Evolutionary conservation across 225 moss, liverwort and hornwort species (phyloP), one percentile per base, ranked within the genome.

Genomic region (Bryoerythrophyllum caledonicum): DNA sequence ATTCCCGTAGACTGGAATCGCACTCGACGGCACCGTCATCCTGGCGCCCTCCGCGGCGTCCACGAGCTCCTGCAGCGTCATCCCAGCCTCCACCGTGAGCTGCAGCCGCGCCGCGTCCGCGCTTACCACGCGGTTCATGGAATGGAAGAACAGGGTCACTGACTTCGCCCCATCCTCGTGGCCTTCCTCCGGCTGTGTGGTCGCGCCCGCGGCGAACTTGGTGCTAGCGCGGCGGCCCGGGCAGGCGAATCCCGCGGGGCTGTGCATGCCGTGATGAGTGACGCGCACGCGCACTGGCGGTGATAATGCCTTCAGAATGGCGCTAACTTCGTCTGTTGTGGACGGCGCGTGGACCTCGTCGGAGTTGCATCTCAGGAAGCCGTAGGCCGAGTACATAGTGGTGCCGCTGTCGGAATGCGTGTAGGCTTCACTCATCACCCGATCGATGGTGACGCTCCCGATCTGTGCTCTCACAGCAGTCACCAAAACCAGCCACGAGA

Each of bases 81-180:
- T 87, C 12, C 87, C 87, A 0, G 81, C 75, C 68, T 87, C 76
- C 30, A 85, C 81, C 13, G 87, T 90, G n/a, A 87, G 40, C 35
- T 78, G 68, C 37, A 53, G 72, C 30, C 44, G 76, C 13, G 54
- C 67, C 6, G 49, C 21, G 61, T 90, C 87, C 10, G 58, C 79
- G 19, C 74, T 52, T 2, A 84, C 59, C 2, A 83, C 48, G 46
- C 76, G 76, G 55, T 85, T 90, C 83, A 90, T 72, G 16, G 17
- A 48, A 63, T 87, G 81, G 25, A 81, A 53, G 26, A 87, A 76
- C 34, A 87, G 38, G 9, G 58, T 76, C 28, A 81, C 23, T 0
- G 79, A 73, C 52, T 64, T 32, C 27, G 19, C 3, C 19, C 28
- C 37, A 2, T 71, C 65, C 6, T 10, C 14, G 10, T 71, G 17